phyloP scores from a whole-genome alignment of 169 alveolate species.

The Eimeria maxima region DNA sequence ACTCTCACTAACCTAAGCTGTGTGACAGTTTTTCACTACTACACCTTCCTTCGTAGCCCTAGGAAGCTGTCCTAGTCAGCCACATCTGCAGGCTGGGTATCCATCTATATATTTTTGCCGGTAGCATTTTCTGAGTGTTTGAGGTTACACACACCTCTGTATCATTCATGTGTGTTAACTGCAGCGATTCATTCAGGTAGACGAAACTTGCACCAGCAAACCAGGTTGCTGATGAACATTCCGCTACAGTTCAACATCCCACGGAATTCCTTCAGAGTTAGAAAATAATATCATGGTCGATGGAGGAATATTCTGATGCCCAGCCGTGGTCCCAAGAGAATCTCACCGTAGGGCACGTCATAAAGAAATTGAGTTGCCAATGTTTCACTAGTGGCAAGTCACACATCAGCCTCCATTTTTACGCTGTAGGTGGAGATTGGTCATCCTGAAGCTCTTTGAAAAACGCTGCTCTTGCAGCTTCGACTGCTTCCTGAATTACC shows the following conservation, averaged over 20 bases:
- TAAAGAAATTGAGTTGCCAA: neutral
- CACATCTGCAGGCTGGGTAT: neutral
- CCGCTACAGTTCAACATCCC: neutral
- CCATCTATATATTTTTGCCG: neutral
- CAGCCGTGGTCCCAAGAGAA: neutral
- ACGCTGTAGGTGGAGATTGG: conserved; percentile 1
- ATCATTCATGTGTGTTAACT: neutral
- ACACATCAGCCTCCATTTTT: neutral
- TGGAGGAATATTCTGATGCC: neutral
- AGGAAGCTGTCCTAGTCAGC: neutral
- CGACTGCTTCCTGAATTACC: conserved; percentile 61
- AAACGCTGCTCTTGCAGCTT: conserved; percentile 45
- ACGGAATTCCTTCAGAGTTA: neutral
- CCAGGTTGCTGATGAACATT: neutral
- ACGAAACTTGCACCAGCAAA: neutral
- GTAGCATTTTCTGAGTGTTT: neutral
- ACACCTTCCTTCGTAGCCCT: neutral
- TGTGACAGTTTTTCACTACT: neutral
- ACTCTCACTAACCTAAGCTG: neutral
- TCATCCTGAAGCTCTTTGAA: conserved; percentile 35
- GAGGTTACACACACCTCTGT: too few relatives aligned
- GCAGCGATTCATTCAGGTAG: neutral
- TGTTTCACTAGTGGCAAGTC: neutral
- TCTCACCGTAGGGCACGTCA: neutral
- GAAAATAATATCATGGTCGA: neutral